A percentile compares a stretch with the other conserved stretches of the same genome.
phyloP scores from a whole-genome alignment of 148 eudicot genomes.

The Rhododendron mucronatum region DNA sequence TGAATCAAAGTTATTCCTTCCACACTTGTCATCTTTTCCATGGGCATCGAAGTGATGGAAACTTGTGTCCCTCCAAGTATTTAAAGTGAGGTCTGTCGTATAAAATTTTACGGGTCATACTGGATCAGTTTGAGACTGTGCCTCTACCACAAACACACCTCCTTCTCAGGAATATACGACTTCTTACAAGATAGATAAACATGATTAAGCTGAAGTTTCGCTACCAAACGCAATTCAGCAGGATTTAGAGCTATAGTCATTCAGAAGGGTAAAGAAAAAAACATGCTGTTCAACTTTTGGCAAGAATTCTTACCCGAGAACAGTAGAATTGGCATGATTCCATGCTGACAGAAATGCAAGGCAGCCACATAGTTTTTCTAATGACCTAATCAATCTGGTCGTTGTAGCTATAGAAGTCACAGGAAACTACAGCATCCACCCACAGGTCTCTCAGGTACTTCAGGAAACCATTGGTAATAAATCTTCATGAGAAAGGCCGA shows the following conservation, averaged over 20 bases:
- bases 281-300: neutral
- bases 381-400: neutral
- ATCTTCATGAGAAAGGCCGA: neutral
- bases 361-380: neutral
- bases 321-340: neutral
- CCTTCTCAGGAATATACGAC: neutral
- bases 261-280: neutral
- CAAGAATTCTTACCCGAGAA: neutral
- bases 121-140: neutral
- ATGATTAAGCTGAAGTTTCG: too few species aligned
- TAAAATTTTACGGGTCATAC: neutral
- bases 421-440: too few species aligned
- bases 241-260: neutral
- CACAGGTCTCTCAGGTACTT: too few species aligned
- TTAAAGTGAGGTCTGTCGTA: neutral
- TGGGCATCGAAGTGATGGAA: neutral
- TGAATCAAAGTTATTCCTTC: neutral
- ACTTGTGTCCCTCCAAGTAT: neutral
- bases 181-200: neutral
- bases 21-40: neutral
- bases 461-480: too few species aligned
- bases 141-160: too few species aligned
- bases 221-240: neutral
- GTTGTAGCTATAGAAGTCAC: neutral
- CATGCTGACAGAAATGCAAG: constrained; percentile 7